Evolutionary conservation across 495 filamentous ascomycete species (phyloP).

Genomic region (Delitschia confertaspora): DNA sequence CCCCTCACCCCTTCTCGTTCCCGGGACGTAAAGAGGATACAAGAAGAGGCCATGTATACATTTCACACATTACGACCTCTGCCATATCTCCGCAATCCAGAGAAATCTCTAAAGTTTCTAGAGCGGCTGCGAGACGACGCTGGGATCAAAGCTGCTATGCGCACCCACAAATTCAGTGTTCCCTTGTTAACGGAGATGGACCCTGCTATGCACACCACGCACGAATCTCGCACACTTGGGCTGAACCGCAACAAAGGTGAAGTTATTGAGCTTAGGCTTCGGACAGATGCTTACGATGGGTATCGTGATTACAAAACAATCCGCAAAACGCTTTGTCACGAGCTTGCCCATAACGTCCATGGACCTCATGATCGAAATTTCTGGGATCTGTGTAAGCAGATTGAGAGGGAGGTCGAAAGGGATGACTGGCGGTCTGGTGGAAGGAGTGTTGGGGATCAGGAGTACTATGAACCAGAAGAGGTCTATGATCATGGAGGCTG

Average conservation of each 20-base stretch:
- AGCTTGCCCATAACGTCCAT: conserved; percentile 86
- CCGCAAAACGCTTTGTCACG: conserved; percentile 85
- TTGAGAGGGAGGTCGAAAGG: conserved; percentile 76
- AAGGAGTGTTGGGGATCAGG: conserved; percentile 51
- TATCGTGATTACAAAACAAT: conserved; percentile 88
- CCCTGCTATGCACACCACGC: conserved; percentile 70
- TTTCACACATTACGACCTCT: conserved; percentile 74
- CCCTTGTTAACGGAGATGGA: conserved; percentile 91
- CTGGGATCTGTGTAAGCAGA: conserved; percentile 75
- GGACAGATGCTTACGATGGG: conserved; percentile 90
- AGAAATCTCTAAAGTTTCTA: conserved; percentile 61
- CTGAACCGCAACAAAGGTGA: conserved; percentile 83
- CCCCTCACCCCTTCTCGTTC: conserved; percentile 29
- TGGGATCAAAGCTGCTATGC: conserved; percentile 77
- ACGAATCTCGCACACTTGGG: conserved; percentile 71
- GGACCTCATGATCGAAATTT: conserved; percentile 76
- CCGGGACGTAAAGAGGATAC: conserved; percentile 40
- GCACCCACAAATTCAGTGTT: conserved; percentile 75
- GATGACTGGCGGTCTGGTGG: conserved; percentile 70
- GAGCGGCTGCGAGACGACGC: conserved; percentile 70
- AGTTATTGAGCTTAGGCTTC: conserved; percentile 80
- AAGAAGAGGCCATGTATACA: conserved; percentile 58
- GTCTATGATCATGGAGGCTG: conserved; percentile 72
- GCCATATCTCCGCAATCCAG: conserved; percentile 65
- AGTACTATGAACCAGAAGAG: conserved; percentile 63